These are phyloP conservation scores for Decorospora gaudefroyi DNA, from an alignment of 2,329 filamentous ascomycete genomes.

Conservation along the genomic window DNA sequence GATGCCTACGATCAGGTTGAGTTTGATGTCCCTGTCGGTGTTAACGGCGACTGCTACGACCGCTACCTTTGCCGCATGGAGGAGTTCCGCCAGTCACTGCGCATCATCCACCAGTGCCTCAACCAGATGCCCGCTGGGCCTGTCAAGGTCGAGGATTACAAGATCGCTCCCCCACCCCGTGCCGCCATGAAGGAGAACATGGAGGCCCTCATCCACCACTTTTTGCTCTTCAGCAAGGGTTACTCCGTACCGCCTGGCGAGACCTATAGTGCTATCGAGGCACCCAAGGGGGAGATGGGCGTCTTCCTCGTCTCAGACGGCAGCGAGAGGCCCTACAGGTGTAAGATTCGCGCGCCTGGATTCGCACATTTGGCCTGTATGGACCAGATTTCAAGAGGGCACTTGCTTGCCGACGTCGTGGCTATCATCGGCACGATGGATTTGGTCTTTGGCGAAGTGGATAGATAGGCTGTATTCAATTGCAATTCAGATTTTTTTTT, in stretches of 20 bases:
- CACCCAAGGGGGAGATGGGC: conserved; percentile 99
- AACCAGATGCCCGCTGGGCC: conserved; percentile 98
- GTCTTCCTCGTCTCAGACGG: conserved; percentile 96
- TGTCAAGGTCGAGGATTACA: conserved; percentile 97
- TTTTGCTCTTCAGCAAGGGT: conserved; percentile 97
- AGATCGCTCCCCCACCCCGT: conserved; percentile 93
- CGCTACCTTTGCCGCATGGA: conserved; percentile 99
- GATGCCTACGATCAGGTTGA: conserved; percentile 98
- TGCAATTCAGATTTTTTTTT: too few species aligned
- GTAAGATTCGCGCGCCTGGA: conserved; percentile 94
- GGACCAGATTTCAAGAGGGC: conserved; percentile 89
- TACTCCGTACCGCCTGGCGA: conserved; percentile 96
- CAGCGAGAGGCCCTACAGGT: conserved; percentile 93
- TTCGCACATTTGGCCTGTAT: conserved; percentile 95
- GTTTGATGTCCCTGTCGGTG: conserved; percentile 94
- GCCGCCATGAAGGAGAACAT: conserved; percentile 99
- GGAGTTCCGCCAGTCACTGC: conserved; percentile 96
- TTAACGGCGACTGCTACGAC: conserved; percentile 99
- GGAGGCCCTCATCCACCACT: conserved; percentile 99
- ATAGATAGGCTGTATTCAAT: too few species aligned
- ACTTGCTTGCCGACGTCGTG: conserved; percentile 93
- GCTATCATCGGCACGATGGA: conserved; percentile 75
- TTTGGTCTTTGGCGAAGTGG: conserved; percentile 46
- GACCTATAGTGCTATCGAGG: conserved; percentile 97
- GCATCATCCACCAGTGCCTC: conserved; percentile 97